A percentile compares a stretch with the other conserved stretches of the same genome.
phyloP scores from a whole-genome alignment of 768 basidiomycete species.

The Mycena alexandri region DNA sequence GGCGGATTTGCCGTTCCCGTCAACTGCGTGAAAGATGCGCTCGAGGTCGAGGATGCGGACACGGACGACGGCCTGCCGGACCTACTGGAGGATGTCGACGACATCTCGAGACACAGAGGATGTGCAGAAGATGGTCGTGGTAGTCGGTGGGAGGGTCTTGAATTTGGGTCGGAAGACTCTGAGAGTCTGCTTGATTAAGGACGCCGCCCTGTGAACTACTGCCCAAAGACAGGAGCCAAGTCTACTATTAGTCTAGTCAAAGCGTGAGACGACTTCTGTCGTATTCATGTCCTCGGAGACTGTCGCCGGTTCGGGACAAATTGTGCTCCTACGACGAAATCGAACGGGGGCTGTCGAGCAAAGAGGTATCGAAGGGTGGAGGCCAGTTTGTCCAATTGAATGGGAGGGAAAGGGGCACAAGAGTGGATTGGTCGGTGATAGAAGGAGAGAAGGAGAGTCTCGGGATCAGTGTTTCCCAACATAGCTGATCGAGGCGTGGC shows the following conservation, averaged over 20 bases:
- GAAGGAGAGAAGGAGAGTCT: too few relatives aligned
- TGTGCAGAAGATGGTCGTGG: neutral
- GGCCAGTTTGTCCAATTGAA: too few relatives aligned
- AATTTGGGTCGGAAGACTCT: constrained; percentile 3
- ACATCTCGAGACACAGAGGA: constrained; percentile 3
- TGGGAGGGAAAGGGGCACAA: too few relatives aligned
- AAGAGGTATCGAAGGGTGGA: too few relatives aligned
- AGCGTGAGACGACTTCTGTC: constrained; percentile 10
- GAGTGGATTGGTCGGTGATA: too few relatives aligned
- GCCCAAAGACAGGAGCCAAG: constrained; percentile 13
- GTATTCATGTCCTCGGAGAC: constrained; percentile 6
- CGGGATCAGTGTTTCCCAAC: too few relatives aligned
- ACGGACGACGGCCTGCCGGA: neutral
- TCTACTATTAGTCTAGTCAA: too few relatives aligned
- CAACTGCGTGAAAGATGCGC: neutral
- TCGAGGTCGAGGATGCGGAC: neutral
- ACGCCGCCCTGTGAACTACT: constrained; percentile 16
- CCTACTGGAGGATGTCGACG: neutral
- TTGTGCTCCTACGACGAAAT: too few relatives aligned
- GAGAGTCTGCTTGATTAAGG: constrained; percentile 7
- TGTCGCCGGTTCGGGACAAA: too few relatives aligned
- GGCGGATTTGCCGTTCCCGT: neutral
- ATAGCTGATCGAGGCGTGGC: too few relatives aligned
- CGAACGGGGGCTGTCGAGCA: too few relatives aligned
- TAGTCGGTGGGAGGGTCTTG: neutral